phyloP scores from a whole-genome alignment of 2,329 filamentous ascomycete genomes.

The Claviceps lovelessii region DNA sequence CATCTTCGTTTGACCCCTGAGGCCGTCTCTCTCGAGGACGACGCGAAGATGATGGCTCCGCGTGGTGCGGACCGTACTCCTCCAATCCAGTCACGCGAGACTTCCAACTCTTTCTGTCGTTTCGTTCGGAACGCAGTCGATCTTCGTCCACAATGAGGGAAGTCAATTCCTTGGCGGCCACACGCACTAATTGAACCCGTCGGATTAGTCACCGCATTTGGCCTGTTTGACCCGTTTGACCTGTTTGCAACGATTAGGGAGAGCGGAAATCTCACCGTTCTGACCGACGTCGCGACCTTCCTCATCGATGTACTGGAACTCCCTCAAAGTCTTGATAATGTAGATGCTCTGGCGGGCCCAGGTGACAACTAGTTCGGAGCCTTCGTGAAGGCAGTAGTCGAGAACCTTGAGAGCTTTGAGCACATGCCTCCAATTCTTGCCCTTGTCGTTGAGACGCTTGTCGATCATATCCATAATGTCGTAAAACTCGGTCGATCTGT shows the following conservation, averaged over 20 bases:
- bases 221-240: not conserved
- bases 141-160: slow-evolving; percentile 88
- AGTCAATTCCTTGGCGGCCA: slow-evolving; percentile 91
- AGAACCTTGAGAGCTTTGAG: slow-evolving; percentile 94
- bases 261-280: slow-evolving; percentile 53
- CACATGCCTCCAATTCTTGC: slow-evolving; percentile 98
- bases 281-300: slow-evolving; percentile 91
- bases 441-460: slow-evolving; percentile 96
- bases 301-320: slow-evolving; percentile 94
- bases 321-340: slow-evolving; percentile 94
- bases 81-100: slow-evolving; percentile 88
- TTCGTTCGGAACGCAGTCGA: slow-evolving; percentile 74
- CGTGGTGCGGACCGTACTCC: slow-evolving; percentile 47
- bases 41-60: slow-evolving; percentile 25
- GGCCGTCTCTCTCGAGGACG: slow-evolving; percentile 33
- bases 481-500: slow-evolving; percentile 88
- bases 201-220: slow-evolving; percentile 4
- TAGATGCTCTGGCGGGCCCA: slow-evolving; percentile 98
- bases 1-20: slow-evolving; percentile 57
- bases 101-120: slow-evolving; percentile 90
- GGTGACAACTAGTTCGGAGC: slow-evolving; percentile 88
- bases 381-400: slow-evolving; percentile 95
- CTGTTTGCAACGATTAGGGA: not conserved
- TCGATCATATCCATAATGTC: slow-evolving; percentile 99
- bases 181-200: slow-evolving; percentile 50